These are phyloP conservation scores for Papilionanthe hybrid DNA, from an alignment of 116 monocot genomes.

Conservation along the genomic window DNA sequence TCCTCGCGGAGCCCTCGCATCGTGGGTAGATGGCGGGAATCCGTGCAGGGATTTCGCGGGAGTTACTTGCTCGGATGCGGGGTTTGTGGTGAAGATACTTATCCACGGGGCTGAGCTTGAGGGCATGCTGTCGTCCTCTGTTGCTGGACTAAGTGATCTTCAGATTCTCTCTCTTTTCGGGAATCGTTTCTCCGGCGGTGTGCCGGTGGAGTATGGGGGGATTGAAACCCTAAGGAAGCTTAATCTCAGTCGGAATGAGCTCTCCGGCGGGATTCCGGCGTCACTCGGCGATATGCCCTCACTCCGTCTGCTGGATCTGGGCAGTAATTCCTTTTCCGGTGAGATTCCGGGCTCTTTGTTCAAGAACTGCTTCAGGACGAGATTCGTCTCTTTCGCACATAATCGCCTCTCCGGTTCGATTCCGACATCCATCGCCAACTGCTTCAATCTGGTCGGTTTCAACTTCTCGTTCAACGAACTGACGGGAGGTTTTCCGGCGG, in stretches of 20 bases:
- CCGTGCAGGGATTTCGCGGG: constrained; percentile 78
- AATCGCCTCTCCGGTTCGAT: constrained; percentile 65
- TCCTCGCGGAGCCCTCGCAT: constrained; percentile 47
- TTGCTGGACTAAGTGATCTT: constrained; percentile 49
- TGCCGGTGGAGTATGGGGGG: constrained; percentile 45
- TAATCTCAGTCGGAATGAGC: constrained; percentile 65
- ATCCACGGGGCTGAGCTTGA: constrained; percentile 48
- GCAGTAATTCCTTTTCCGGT: constrained; percentile 68
- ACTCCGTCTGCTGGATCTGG: constrained; percentile 88
- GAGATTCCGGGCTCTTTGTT: constrained; percentile 69
- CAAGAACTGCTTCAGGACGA: constrained; percentile 46
- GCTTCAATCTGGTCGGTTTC: constrained; percentile 59
- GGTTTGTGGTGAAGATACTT: constrained; percentile 52
- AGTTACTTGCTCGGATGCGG: constrained; percentile 53
- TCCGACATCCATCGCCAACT: constrained; percentile 45
- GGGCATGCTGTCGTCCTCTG: constrained; percentile 47
- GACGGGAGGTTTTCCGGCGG: constrained; percentile 59
- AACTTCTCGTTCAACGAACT: constrained; percentile 87
- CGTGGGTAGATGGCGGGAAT: constrained; percentile 49
- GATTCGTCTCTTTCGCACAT: constrained; percentile 74
- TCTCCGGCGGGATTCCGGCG: constrained; percentile 63
- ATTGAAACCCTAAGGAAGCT: constrained; percentile 66
- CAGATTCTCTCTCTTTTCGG: constrained; percentile 75
- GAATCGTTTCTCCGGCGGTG: constrained; percentile 57
- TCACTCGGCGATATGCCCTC: constrained; percentile 54